A percentile compares a stretch with the other conserved stretches of the same genome.
phyloP scores from a whole-genome alignment of 2,329 filamentous ascomycete genomes.

The Periglandula ipomoeae region DNA sequence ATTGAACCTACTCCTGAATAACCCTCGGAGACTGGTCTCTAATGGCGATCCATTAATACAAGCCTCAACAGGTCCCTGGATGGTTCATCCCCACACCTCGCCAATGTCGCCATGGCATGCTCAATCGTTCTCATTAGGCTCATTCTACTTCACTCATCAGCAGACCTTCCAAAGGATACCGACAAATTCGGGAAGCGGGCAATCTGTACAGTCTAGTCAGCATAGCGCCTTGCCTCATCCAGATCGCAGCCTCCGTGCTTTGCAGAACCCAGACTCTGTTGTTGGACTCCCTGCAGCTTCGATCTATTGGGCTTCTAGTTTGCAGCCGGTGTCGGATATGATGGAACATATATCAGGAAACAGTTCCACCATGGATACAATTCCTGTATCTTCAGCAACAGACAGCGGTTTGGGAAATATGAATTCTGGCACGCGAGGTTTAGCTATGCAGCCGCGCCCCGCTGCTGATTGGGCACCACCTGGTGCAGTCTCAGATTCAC shows the following conservation, averaged over 20 bases:
- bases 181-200: neutral
- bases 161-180: neutral
- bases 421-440: neutral
- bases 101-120: constrained; percentile 16
- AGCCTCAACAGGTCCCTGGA: constrained; percentile 17
- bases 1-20: constrained; percentile 17
- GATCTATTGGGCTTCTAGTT: neutral
- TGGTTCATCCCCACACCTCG: constrained; percentile 13
- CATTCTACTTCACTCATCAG: constrained; percentile 1
- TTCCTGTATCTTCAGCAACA: neutral
- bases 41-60: constrained; percentile 20
- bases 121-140: constrained; percentile 6
- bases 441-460: constrained; percentile 2
- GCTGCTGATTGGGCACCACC: constrained; percentile 8
- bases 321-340: neutral
- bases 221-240: constrained; percentile 7
- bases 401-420: neutral
- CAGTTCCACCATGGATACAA: neutral
- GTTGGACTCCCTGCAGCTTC: neutral
- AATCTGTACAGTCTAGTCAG: constrained; percentile 1
- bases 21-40: constrained; percentile 13
- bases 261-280: constrained; percentile 1
- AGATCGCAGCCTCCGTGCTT: constrained; percentile 1
- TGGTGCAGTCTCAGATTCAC: constrained; percentile 13
- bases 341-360: neutral